These are phyloP conservation scores for Samsoniella hepiali DNA, from an alignment of 2,329 filamentous ascomycete genomes.

Conservation along the genomic window DNA sequence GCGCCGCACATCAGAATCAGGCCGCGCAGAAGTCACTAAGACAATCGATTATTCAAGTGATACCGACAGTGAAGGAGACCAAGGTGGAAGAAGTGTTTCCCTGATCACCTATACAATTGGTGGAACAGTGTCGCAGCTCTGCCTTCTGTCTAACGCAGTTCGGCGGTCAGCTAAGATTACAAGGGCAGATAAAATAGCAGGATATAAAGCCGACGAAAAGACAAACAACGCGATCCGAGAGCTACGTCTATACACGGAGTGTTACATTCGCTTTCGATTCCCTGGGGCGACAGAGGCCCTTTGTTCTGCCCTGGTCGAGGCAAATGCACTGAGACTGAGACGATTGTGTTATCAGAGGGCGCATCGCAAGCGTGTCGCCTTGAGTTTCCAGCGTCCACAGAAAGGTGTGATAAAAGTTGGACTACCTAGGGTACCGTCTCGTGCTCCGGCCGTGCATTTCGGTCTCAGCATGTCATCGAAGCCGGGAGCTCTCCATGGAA, in stretches of 20 bases:
- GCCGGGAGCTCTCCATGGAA: slow-evolving; percentile 15
- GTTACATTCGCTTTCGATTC: slow-evolving; percentile 30
- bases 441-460: slow-evolving; percentile 18
- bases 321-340: slow-evolving; percentile 24
- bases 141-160: slow-evolving; percentile 28
- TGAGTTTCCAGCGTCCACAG: slow-evolving; percentile 19
- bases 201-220: slow-evolving; percentile 27
- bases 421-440: slow-evolving; percentile 19
- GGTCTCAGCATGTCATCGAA: slow-evolving; percentile 14
- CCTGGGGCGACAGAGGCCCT: slow-evolving; percentile 26
- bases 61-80: not conserved
- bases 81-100: not conserved
- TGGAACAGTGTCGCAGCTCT: slow-evolving; percentile 20
- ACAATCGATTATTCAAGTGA: not conserved
- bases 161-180: slow-evolving; percentile 28
- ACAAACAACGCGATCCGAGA: slow-evolving; percentile 28
- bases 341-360: slow-evolving; percentile 23
- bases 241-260: slow-evolving; percentile 29
- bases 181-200: slow-evolving; percentile 25
- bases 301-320: slow-evolving; percentile 22
- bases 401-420: no score
- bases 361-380: slow-evolving; percentile 21
- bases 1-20: not conserved
- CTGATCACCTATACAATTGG: not conserved
- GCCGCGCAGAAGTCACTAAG: not conserved